Evolutionary conservation across 306 rosid species (phyloP).

Genomic region (Lotus japonicus): DNA sequence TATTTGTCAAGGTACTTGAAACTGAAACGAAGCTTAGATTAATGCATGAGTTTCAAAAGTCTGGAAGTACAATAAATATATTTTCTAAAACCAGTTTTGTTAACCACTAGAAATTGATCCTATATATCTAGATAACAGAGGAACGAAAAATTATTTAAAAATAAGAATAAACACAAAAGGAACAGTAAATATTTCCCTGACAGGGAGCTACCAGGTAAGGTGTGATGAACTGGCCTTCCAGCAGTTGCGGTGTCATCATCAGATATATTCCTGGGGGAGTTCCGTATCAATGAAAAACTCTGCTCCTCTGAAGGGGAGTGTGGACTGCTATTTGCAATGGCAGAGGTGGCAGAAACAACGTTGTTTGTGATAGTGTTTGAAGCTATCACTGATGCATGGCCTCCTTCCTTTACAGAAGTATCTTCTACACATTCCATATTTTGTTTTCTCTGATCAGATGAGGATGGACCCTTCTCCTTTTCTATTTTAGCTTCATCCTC

Average conservation of each 20-base stretch:
- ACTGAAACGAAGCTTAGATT: background rate
- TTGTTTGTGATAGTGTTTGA: constrained; percentile 45
- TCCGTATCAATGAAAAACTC: constrained; percentile 48
- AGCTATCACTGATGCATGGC: constrained; percentile 40
- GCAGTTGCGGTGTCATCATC: constrained; percentile 71
- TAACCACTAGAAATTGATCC: background rate
- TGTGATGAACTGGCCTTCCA: constrained; percentile 78
- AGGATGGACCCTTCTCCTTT: constrained; percentile 49
- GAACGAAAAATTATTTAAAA: background rate
- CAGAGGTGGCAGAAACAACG: constrained; percentile 42
- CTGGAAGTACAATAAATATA: background rate
- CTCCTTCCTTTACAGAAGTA: constrained; percentile 56
- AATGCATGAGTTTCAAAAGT: background rate
- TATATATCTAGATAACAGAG: background rate
- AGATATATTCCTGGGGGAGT: constrained; percentile 70
- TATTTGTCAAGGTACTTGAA: background rate
- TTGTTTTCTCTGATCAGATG: constrained; percentile 65
- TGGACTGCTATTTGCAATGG: constrained; percentile 57
- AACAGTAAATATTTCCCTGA: constrained; percentile 7
- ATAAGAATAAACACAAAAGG: background rate
- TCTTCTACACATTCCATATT: constrained; percentile 41
- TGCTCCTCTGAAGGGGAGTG: constrained; percentile 65
- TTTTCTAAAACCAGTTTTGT: background rate
- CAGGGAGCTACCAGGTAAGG: constrained; percentile 80
- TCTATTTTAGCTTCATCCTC: constrained; percentile 75